These are phyloP conservation scores for Pleurotus salmoneostramineus DNA, from an alignment of 768 basidiomycete genomes.

Conservation along the genomic window DNA sequence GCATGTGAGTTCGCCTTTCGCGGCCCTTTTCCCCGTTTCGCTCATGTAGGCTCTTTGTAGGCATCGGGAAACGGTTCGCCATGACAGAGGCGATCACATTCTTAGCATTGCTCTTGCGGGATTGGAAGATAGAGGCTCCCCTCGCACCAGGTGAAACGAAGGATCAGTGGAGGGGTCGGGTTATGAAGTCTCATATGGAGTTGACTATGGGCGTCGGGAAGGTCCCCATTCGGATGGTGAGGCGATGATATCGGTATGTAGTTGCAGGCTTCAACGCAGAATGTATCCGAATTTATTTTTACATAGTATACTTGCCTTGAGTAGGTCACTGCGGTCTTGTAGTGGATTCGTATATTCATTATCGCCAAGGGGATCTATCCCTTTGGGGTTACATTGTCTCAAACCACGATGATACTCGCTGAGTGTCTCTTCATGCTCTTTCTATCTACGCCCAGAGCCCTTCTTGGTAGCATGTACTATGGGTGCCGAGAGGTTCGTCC, in stretches of 20 bases:
- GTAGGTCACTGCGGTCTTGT: too few species aligned
- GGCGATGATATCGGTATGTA: neutral
- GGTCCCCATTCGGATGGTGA: neutral
- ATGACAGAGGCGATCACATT: slow-evolving; percentile 48
- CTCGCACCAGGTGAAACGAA: slow-evolving; percentile 33
- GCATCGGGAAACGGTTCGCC: slow-evolving; percentile 54
- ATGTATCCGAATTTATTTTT: too few species aligned
- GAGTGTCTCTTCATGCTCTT: too few species aligned
- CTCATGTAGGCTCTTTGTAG: slow-evolving; percentile 24
- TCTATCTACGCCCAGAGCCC: too few species aligned
- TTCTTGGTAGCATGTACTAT: too few species aligned
- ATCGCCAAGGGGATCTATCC: too few species aligned
- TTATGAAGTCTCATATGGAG: slow-evolving; percentile 28
- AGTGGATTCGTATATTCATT: too few species aligned
- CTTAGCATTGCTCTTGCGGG: slow-evolving; percentile 45
- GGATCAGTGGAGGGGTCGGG: slow-evolving; percentile 30
- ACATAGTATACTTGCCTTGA: too few species aligned
- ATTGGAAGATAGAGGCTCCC: slow-evolving; percentile 46
- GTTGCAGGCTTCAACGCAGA: too few species aligned
- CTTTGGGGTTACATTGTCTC: too few species aligned
- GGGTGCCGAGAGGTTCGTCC: too few species aligned
- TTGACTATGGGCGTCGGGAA: slow-evolving; percentile 17
- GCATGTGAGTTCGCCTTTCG: neutral
- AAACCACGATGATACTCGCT: too few species aligned
- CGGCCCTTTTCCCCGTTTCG: neutral